Evolutionary conservation across 345 rosid genomes (phyloP).

Genomic region (Salix suchowensis): DNA sequence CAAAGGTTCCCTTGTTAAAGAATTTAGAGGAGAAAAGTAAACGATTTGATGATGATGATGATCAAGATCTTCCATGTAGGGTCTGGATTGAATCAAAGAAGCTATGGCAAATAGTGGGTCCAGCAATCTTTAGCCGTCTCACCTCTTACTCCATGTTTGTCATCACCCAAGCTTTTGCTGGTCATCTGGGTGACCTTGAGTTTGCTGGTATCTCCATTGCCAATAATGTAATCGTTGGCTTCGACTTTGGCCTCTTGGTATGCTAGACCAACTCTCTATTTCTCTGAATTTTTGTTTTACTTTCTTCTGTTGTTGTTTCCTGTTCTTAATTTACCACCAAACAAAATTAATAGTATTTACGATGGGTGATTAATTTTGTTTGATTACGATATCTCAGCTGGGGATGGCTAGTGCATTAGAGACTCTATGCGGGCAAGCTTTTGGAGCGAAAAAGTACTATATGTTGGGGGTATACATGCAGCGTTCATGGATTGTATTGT

Average conservation of each 20-base stretch:
- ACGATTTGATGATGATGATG: neutral
- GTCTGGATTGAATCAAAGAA: constrained; percentile 74
- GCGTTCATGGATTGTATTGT: constrained; percentile 70
- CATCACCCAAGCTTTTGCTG: constrained; percentile 93
- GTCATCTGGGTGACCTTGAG: constrained; percentile 86
- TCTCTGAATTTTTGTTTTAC: neutral
- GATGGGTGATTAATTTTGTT: neutral
- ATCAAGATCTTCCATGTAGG: constrained; percentile 3
- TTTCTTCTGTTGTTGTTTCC: neutral
- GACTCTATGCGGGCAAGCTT: constrained; percentile 19
- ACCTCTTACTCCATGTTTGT: constrained; percentile 75
- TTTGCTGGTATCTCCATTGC: constrained; percentile 87
- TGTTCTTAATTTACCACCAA: too few relatives aligned
- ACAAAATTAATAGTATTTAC: too few relatives aligned
- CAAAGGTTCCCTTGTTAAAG: constrained; percentile 10
- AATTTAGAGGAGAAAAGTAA: neutral
- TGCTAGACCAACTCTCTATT: neutral
- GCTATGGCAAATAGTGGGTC: constrained; percentile 85
- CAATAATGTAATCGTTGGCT: constrained; percentile 62
- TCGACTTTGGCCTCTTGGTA: constrained; percentile 89
- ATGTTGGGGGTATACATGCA: constrained; percentile 76
- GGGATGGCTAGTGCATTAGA: constrained; percentile 27
- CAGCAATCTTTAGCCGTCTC: constrained; percentile 71
- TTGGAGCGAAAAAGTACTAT: constrained; percentile 40
- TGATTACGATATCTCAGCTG: neutral